Evolutionary conservation across 164 flowering plant species (phyloP), one percentile per base, ranked within the genome.

Genomic region (Stephania cephalantha): DNA sequence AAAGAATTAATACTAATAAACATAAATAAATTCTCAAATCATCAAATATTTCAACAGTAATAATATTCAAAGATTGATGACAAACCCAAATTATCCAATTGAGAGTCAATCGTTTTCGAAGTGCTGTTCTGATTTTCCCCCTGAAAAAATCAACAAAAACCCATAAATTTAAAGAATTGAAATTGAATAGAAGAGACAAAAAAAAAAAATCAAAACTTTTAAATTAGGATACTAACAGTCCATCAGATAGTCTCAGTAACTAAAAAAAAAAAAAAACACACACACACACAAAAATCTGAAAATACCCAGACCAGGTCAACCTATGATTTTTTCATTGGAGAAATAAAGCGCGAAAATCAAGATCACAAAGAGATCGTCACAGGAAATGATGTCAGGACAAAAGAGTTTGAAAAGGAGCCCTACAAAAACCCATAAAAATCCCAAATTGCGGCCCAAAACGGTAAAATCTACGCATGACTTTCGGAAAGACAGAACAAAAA

Each of bases 101-200:
- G 2, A 84, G 84, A 74, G 80, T 83, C 89, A 3, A 86, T 87
- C 85, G 83, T 90, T 88, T 86, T 90, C 89, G 67, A 61, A 72
- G 69, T 84, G 46, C 72, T 46, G 50, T 31, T 76, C 2, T 55
- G 72, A 80, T 86, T 85, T 82, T 80, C 88, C 18, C 71, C 87
- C 96, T 91, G 89, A 80, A 83, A 80, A 73, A 78, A 35, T 78
- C 44, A 72, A 67, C 64, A 68, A 71, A 67, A 44, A 71, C 25
- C 25, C 11, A 64, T 35, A 5, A 9, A 8, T 42, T 48, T 48
- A 48, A 48, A 35, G 42, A 35, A 2, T 35, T 15, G 71, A 11
- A 69, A 10, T 12, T 12, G 17, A 6, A 52, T 52, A 15, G 58
- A 52, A 15, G 13, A 52, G 58, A 9, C 58, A 9, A 9, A 9